phyloP scores from a whole-genome alignment of 2,329 filamentous ascomycete species.

The Fusarium incarnatum region DNA sequence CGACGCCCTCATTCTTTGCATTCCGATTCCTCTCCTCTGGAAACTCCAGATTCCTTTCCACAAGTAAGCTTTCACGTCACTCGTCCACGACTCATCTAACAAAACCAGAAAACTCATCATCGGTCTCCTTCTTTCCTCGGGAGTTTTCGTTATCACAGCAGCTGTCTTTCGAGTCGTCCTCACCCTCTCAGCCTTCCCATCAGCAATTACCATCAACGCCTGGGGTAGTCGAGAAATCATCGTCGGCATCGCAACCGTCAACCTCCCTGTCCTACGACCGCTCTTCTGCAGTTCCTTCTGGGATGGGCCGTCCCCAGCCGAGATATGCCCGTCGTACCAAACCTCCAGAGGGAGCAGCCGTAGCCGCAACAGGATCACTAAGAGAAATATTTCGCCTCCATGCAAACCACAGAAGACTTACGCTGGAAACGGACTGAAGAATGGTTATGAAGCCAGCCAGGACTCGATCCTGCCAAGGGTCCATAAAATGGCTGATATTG shows the following conservation, averaged over 20 bases:
- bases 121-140: slow-evolving; percentile 43
- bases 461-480: slow-evolving; percentile 29
- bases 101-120: slow-evolving; percentile 41
- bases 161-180: slow-evolving; percentile 42
- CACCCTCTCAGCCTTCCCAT: slow-evolving; percentile 38
- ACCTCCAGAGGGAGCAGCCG: slow-evolving; percentile 1
- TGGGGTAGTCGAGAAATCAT: slow-evolving; percentile 50
- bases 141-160: slow-evolving; percentile 45
- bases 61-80: slow-evolving; percentile 13
- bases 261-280: slow-evolving; percentile 35
- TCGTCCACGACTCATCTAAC: neutral
- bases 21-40: slow-evolving; percentile 38
- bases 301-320: neutral
- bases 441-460: slow-evolving; percentile 10
- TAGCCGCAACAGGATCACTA: neutral
- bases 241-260: slow-evolving; percentile 55
- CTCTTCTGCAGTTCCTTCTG: slow-evolving; percentile 34
- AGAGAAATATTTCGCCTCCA: neutral
- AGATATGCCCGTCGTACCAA: slow-evolving; percentile 1
- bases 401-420: neutral
- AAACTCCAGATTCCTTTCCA: slow-evolving; percentile 39
- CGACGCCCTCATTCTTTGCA: slow-evolving; percentile 31
- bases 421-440: neutral
- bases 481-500: slow-evolving; percentile 2
- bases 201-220: slow-evolving; percentile 41